phyloP scores from a whole-genome alignment of 179 eudicot species.

The Silene coronaria region DNA sequence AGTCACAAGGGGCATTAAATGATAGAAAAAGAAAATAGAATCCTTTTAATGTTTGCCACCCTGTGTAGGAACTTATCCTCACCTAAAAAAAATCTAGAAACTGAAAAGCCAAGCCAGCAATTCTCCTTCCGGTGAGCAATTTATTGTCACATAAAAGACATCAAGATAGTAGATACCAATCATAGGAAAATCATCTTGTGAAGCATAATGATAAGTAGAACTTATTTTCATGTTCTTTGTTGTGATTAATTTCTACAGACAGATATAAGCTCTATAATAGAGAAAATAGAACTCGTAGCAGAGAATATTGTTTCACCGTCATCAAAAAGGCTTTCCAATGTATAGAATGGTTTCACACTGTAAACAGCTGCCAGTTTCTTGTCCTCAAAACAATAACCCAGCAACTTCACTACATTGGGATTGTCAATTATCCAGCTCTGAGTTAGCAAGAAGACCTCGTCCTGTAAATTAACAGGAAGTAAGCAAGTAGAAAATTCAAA shows the following conservation, averaged over 20 bases:
- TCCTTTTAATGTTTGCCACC: too few species aligned
- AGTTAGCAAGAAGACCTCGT: conserved; percentile 2
- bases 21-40: too few species aligned
- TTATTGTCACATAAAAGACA: not conserved
- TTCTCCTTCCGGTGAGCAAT: too few species aligned
- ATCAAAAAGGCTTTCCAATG: conserved; percentile 12
- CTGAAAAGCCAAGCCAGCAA: too few species aligned
- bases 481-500: not conserved
- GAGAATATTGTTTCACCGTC: not conserved
- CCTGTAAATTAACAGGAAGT: not conserved
- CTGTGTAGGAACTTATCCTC: too few species aligned
- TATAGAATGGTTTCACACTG: not conserved
- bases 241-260: not conserved
- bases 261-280: not conserved
- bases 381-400: conserved; percentile 11
- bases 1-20: too few species aligned
- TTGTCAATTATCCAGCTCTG: conserved; percentile 5
- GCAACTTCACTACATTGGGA: not conserved
- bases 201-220: not conserved
- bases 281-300: not conserved
- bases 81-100: too few species aligned
- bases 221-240: not conserved
- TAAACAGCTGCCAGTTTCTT: conserved; percentile 1
- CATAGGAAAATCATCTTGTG: not conserved
- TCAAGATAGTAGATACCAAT: not conserved